Conservation (phyloP, 2,329 filamentous ascomycete genomes). For the Metarhizium anisopliae region DNA sequence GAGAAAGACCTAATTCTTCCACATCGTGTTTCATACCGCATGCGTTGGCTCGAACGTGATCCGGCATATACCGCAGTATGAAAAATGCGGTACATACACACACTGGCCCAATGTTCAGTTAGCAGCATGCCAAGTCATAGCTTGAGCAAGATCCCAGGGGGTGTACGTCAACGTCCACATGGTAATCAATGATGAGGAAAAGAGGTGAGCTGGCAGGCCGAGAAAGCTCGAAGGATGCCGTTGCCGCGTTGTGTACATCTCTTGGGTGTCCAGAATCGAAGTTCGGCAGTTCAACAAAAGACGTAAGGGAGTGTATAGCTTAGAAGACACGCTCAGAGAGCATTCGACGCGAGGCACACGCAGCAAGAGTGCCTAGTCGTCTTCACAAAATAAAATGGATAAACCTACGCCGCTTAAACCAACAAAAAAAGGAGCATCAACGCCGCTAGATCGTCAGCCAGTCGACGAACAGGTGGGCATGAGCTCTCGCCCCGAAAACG, state of each 20-base stretch:
- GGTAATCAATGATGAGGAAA: neutral
- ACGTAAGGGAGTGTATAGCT: slow-evolving; percentile 5
- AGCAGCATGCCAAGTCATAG: neutral
- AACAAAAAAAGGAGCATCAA: slow-evolving; percentile 25
- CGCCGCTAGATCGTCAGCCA: slow-evolving; percentile 26
- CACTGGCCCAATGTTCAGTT: neutral
- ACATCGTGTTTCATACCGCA: neutral
- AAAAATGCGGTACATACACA: neutral
- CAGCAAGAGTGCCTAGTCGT: neutral
- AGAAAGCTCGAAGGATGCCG: neutral
- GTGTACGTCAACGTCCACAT: neutral
- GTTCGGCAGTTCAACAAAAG: neutral
- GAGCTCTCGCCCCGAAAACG: slow-evolving; percentile 32
- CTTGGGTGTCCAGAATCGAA: slow-evolving; percentile 5
- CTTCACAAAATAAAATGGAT: slow-evolving; percentile 2
- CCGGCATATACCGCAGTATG: neutral
- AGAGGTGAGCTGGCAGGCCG: neutral
- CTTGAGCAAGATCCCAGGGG: neutral
- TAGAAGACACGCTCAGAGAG: neutral
- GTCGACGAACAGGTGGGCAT: slow-evolving; percentile 26
- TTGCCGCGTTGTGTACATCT: neutral
- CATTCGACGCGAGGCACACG: neutral
- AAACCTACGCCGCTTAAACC: slow-evolving; percentile 24
- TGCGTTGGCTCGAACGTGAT: neutral
- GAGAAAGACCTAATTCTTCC: neutral